Base-by-base conservation (phyloP, 768 basidiomycete genomes). In the Cantharellus cinnabarinus region DNA sequence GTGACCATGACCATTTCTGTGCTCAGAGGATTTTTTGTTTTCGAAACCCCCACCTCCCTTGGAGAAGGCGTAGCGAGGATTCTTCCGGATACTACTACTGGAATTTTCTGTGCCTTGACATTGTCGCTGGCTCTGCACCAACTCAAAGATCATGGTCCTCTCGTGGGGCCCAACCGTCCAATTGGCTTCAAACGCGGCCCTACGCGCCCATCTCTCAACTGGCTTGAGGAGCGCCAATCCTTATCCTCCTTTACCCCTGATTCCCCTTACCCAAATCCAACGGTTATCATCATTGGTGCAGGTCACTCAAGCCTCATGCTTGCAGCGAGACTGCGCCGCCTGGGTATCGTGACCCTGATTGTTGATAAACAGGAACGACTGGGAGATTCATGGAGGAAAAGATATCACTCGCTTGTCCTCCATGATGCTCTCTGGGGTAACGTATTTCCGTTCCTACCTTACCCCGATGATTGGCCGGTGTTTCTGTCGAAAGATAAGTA, bases 301-400 rank as follows among this genome's bases (percentile, higher is more conserved):
- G 65, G 66, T 5, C 68, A 69, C 42, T 68, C 69, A 59, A 70
- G 71, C 1, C 60, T 72, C 10, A 69, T 68, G 57, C 59, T 68
- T n/a, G 68, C 69, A 0, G 68, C 69, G 5, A 66, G 69, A 29
- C 66, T 72, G 50, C 65, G 65, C 15, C 62, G 64, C 10, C 60
- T 72, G 15, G 71, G 70, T 38, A 64, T 71, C 35, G 52, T 59
- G 14, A 63, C 62, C 35, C 63, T 72, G 35, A 63, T 70, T 59
- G 67, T 72, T 56, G 71, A 72, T 62, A 64, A 65, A 63, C 65
- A 68, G 42, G 38, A 48, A 48, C 38, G 60, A 40, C 42, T 61
- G 15, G 65, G 65, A 10, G 65, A 64, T 48, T 61, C 60, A 40
- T 62, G 59, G 63, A 51, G 62, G 34, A 42, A 67, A 5, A 64